Percentiles rank a stretch among this genome's conserved stretches.
phyloP scores from a whole-genome alignment of 106 monocot genomes.

The Acanthochlamys bracteata region DNA sequence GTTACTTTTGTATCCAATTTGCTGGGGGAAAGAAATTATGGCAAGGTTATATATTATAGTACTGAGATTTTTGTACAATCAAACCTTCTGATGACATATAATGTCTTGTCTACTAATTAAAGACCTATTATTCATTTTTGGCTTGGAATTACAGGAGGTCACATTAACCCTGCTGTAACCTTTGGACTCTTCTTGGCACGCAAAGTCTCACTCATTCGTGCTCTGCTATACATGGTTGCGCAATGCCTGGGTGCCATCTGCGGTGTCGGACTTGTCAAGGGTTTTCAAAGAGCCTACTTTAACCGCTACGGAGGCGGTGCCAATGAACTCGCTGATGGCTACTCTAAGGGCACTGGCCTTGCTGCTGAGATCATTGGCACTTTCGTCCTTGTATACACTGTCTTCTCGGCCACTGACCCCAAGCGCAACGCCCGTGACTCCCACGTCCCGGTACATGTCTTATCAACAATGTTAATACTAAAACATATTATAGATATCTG shows the following conservation, averaged over 20 bases:
- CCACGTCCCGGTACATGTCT: slow-evolving; percentile 32
- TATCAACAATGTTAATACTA: no score
- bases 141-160: slow-evolving; percentile 10
- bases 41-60: no score
- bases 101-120: no score
- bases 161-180: slow-evolving; percentile 30
- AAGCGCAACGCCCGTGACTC: slow-evolving; percentile 55
- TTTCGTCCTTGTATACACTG: slow-evolving; percentile 40
- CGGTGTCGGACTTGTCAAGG: slow-evolving; percentile 22
- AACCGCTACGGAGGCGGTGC: slow-evolving; percentile 14
- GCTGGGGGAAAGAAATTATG: no score
- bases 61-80: no score
- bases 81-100: no score
- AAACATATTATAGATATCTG: no score
- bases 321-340: slow-evolving; percentile 15
- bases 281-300: slow-evolving; percentile 10
- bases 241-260: slow-evolving; percentile 26
- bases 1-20: no score
- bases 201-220: slow-evolving; percentile 16
- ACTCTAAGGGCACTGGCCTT: slow-evolving; percentile 37
- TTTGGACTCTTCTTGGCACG: slow-evolving; percentile 23
- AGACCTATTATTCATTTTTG: background rate
- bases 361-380: slow-evolving; percentile 57
- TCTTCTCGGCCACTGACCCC: slow-evolving; percentile 53
- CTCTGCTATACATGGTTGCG: slow-evolving; percentile 18